phyloP scores from a whole-genome alignment of 192 early-diverging fungal genomes.

The Chytriomyces sp. region DNA sequence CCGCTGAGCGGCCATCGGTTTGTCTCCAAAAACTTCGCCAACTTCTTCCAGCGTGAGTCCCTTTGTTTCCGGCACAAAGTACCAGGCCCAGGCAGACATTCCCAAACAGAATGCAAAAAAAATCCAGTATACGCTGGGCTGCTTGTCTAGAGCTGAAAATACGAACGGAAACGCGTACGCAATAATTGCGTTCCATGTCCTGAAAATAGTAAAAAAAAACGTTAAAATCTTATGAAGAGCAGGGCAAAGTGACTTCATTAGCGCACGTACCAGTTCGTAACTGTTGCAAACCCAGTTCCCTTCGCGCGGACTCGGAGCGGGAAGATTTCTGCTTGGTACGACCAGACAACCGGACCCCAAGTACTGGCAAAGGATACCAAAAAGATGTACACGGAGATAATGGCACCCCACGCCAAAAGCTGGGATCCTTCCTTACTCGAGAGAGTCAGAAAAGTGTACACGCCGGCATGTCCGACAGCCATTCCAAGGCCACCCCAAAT shows the following conservation, averaged over 20 bases:
- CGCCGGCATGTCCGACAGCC: constrained; percentile 66
- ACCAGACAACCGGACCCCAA: constrained; percentile 80
- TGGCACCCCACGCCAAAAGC: constrained; percentile 45
- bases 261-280: constrained; percentile 68
- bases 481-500: constrained; percentile 74
- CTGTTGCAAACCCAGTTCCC: constrained; percentile 68
- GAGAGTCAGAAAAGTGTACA: constrained; percentile 64
- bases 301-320: constrained; percentile 70
- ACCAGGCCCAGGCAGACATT: constrained; percentile 44
- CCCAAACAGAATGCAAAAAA: constrained; percentile 54
- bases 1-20: not conserved
- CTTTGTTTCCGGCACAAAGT: constrained; percentile 77
- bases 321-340: constrained; percentile 77
- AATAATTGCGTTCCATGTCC: constrained; percentile 61
- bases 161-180: constrained; percentile 55
- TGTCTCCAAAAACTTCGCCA: constrained; percentile 75
- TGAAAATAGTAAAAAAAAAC: too few relatives aligned
- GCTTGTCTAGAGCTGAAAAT: not conserved
- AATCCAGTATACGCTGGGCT: constrained; percentile 45
- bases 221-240: too few relatives aligned
- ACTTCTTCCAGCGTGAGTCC: constrained; percentile 85
- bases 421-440: constrained; percentile 42
- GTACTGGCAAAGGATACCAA: constrained; percentile 67
- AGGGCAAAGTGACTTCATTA: too few relatives aligned
- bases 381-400: constrained; percentile 75